These are phyloP conservation scores for Mucor piriformis DNA, from an alignment of 371 early-diverging fungal genomes.

Conservation along the genomic window DNA sequence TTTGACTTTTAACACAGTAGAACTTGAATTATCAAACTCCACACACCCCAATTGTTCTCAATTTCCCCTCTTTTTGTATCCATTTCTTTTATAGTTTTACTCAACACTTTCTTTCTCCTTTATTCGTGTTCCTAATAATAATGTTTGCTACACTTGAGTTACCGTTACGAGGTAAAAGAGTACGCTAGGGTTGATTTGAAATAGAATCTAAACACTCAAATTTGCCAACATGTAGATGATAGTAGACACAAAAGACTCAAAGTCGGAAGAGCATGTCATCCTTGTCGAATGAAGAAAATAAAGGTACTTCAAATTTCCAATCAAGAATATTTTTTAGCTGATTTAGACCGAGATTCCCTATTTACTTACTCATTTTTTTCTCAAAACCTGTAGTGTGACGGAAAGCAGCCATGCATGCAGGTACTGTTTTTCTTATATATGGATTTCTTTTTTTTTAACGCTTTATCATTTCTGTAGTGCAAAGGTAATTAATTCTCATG, in stretches of 20 bases:
- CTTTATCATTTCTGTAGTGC: slow-evolving; percentile 33
- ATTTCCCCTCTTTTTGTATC: not conserved
- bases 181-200: not conserved
- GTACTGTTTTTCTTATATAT: slow-evolving; percentile 25
- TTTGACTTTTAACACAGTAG: slow-evolving; percentile 1
- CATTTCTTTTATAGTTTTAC: not conserved
- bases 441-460: slow-evolving; percentile 4
- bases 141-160: slow-evolving; percentile 55
- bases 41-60: not conserved
- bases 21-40: not conserved
- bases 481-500: slow-evolving; percentile 36
- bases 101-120: not conserved
- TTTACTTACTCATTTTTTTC: not conserved
- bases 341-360: not conserved
- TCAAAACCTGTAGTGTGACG: slow-evolving; percentile 43
- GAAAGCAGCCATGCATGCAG: slow-evolving; percentile 60
- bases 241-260: slow-evolving; percentile 51
- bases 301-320: slow-evolving; percentile 30
- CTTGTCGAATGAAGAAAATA: slow-evolving; percentile 55
- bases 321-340: not conserved
- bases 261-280: slow-evolving; percentile 51
- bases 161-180: slow-evolving; percentile 41
- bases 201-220: not conserved
- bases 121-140: not conserved
- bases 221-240: slow-evolving; percentile 34